Conservation (phyloP, 1,139 yeast genomes). For the Pichiaceae sp. region DNA sequence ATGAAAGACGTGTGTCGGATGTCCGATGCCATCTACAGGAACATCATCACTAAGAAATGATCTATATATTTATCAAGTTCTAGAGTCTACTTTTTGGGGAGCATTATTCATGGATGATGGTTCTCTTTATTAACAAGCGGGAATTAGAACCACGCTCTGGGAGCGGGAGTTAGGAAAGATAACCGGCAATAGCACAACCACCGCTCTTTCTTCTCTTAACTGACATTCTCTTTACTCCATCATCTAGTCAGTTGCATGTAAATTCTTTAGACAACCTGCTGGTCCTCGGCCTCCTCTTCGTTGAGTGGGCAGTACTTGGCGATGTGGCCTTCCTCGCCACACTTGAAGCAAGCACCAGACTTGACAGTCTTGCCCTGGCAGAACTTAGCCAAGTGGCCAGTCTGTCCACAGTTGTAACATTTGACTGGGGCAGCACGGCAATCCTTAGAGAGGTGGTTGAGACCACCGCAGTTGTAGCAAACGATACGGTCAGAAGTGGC, state of each 20-base stretch:
- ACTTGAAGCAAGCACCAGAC: slow-evolving; percentile 60
- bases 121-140: too few species aligned
- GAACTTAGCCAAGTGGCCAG: slow-evolving; percentile 83
- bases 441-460: slow-evolving; percentile 88
- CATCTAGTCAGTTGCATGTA: too few species aligned
- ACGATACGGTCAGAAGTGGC: slow-evolving; percentile 27
- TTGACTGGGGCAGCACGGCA: slow-evolving; percentile 72
- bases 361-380: slow-evolving; percentile 48
- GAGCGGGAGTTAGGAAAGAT: background rate
- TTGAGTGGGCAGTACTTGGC: slow-evolving; percentile 52
- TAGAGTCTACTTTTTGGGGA: too few species aligned
- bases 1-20: slow-evolving; percentile 55
- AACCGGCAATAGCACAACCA: background rate
- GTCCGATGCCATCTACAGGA: slow-evolving; percentile 70
- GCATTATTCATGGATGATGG: too few species aligned
- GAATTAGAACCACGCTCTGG: too few species aligned
- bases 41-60: background rate
- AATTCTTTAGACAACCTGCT: background rate
- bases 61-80: background rate
- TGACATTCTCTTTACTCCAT: background rate
- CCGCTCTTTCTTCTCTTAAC: background rate
- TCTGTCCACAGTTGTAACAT: slow-evolving; percentile 89
- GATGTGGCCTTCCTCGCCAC: slow-evolving; percentile 63
- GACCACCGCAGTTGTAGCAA: slow-evolving; percentile 90
- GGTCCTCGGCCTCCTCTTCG: slow-evolving; percentile 9